A percentile compares a stretch with the other conserved stretches of the same genome.
Conservation (phyloP, 139 green algal genomes). For the Diplosphaera chodatii region DNA sequence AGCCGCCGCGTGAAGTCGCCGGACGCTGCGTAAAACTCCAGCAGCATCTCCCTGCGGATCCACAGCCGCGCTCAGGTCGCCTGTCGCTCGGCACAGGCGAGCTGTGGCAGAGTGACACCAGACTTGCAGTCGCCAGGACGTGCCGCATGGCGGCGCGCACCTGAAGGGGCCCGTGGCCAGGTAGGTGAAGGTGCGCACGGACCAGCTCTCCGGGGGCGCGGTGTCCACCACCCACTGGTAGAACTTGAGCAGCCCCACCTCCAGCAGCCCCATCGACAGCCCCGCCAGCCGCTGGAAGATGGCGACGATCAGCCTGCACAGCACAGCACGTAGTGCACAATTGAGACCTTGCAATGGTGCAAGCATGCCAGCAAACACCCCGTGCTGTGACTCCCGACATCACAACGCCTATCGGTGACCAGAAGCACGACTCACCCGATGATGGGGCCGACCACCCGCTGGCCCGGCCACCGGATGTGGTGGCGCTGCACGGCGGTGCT, state of each 20-base stretch:
- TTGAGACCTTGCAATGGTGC: no score
- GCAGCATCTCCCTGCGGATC: slow-evolving; percentile 27
- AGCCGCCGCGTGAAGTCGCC: slow-evolving; percentile 88
- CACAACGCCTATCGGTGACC: no score
- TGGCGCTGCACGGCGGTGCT: not conserved
- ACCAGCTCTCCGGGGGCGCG: slow-evolving; percentile 45
- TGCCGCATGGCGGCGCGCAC: slow-evolving; percentile 1
- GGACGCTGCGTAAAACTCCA: slow-evolving; percentile 71
- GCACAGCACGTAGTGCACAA: no score
- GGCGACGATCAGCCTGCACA: slow-evolving; percentile 15
- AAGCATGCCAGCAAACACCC: no score
- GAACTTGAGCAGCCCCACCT: slow-evolving; percentile 59
- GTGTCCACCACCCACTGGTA: slow-evolving; percentile 82
- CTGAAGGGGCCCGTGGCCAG: slow-evolving; percentile 46
- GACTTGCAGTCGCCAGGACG: no score
- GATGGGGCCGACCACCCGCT: not conserved
- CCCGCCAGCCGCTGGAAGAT: slow-evolving; percentile 53
- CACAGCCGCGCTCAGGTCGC: not conserved
- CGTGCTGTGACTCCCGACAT: no score
- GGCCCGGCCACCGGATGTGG: not conserved
- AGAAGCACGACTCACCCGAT: not conserved
- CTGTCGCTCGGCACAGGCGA: no score
- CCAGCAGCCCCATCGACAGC: slow-evolving; percentile 47
- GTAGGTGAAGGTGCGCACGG: slow-evolving; percentile 49
- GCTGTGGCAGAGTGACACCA: no score